Percentiles rank a stretch among this genome's conserved stretches.
Evolutionary conservation across 768 basidiomycete species (phyloP).

Genomic region (Lactifluus piperatus): DNA sequence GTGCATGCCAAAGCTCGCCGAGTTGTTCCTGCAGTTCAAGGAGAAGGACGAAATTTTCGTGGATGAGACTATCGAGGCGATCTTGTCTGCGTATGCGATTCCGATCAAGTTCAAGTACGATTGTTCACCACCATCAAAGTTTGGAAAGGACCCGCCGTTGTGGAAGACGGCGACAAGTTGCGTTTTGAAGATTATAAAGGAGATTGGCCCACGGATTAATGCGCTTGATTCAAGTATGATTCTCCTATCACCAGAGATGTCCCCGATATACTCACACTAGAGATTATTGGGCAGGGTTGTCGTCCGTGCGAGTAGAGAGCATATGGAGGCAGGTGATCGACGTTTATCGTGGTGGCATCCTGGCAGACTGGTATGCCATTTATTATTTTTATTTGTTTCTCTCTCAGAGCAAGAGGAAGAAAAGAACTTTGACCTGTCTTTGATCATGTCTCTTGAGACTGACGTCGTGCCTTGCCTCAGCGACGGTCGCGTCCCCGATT

Average conservation of each 20-base stretch:
- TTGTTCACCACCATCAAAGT: constrained; percentile 74
- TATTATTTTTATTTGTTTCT: constrained; percentile 26
- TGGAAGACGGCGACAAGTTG: constrained; percentile 93
- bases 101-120: too few species aligned
- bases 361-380: constrained; percentile 62
- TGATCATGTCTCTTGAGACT: constrained; percentile 71
- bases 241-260: neutral
- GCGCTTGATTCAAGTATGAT: constrained; percentile 39
- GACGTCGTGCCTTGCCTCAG: constrained; percentile 76
- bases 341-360: too few species aligned
- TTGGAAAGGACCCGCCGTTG: constrained; percentile 76
- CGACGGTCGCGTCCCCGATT: constrained; percentile 47
- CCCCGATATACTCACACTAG: constrained; percentile 17
- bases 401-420: constrained; percentile 64
- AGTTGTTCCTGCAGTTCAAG: too few species aligned
- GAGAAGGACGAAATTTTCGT: constrained; percentile 55
- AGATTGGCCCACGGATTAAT: constrained; percentile 41
- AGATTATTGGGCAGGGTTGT: constrained; percentile 35
- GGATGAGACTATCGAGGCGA: constrained; percentile 80
- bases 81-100: too few species aligned
- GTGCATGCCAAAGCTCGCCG: constrained; percentile 75
- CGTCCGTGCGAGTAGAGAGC: too few species aligned
- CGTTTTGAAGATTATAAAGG: too few species aligned
- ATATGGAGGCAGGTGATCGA: too few species aligned
- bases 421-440: constrained; percentile 76